phyloP scores from a whole-genome alignment of 352 stramenopile genomes.

The Phytophthora pluvialis region DNA sequence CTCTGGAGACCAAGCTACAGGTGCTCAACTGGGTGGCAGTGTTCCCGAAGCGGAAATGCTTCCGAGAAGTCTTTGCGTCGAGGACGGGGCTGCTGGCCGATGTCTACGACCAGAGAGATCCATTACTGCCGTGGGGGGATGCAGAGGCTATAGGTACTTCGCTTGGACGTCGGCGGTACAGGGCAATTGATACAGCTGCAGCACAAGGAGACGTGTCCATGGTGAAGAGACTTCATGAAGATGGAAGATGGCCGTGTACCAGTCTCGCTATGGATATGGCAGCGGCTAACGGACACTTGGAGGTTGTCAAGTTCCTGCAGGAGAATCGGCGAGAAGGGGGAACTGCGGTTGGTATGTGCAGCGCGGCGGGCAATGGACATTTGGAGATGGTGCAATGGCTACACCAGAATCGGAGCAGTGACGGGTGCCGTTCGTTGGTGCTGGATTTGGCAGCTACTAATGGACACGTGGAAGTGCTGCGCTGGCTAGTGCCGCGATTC shows the following conservation, averaged over 20 bases:
- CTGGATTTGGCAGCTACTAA: conserved; percentile 56
- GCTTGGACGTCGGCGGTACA: conserved; percentile 24
- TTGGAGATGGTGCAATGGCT: conserved; percentile 47
- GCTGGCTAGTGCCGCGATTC: conserved; percentile 49
- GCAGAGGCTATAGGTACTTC: conserved; percentile 4
- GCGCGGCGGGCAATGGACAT: conserved; percentile 45
- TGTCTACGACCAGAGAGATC: conserved; percentile 44
- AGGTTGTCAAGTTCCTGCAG: conserved; percentile 49
- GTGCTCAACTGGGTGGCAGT: conserved; percentile 49
- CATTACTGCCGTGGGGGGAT: conserved; percentile 35
- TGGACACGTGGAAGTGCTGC: conserved; percentile 50
- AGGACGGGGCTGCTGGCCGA: conserved; percentile 33
- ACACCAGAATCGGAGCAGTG: conserved; percentile 36
- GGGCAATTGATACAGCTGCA: conserved; percentile 43
- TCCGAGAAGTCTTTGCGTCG: conserved; percentile 45
- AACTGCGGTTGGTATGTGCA: conserved; percentile 44
- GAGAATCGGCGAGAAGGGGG: conserved; percentile 47
- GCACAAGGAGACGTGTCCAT: conserved; percentile 40
- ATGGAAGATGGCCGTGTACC: conserved; percentile 43
- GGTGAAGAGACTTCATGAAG: conserved; percentile 41
- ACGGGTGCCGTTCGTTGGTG: conserved; percentile 47
- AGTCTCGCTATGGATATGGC: conserved; percentile 50
- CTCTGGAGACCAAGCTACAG: conserved; percentile 29
- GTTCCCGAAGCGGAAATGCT: conserved; percentile 34
- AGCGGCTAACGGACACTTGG: conserved; percentile 43